Evolutionary conservation across 2,329 filamentous ascomycete genomes (phyloP).

Genomic region (Sphaerulina populicola): DNA sequence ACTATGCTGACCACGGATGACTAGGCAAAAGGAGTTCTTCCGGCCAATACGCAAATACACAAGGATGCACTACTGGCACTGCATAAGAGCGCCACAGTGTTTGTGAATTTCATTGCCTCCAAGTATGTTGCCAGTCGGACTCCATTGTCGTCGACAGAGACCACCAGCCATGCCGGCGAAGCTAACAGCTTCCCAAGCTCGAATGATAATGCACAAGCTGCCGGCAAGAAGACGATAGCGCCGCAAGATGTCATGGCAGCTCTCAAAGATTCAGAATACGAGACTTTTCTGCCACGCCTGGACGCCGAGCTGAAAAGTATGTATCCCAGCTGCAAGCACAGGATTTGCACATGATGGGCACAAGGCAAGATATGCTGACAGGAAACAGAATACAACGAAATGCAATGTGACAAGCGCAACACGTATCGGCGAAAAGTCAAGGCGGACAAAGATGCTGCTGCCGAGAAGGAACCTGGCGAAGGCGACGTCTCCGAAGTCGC

Average conservation of each 20-base stretch:
- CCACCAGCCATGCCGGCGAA: neutral
- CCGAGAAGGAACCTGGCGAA: conserved; percentile 11
- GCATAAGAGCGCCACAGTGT: conserved; percentile 73
- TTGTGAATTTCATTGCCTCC: conserved; percentile 69
- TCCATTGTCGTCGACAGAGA: neutral
- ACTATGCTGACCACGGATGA: neutral
- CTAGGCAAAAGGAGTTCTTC: conserved; percentile 11
- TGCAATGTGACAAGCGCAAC: conserved; percentile 66
- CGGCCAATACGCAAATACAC: conserved; percentile 71
- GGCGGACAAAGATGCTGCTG: conserved; percentile 48
- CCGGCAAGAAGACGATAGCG: conserved; percentile 70
- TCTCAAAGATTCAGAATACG: conserved; percentile 67
- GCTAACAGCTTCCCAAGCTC: conserved; percentile 45
- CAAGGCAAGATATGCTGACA: conserved; percentile 8
- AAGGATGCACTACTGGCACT: conserved; percentile 72
- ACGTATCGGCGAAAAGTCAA: conserved; percentile 62
- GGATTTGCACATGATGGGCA: neutral
- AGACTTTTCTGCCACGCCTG: conserved; percentile 59
- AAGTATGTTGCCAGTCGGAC: conserved; percentile 48
- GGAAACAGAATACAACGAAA: conserved; percentile 58
- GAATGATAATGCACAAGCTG: conserved; percentile 58
- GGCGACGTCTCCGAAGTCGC: conserved; percentile 10
- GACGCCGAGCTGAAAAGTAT: conserved; percentile 69
- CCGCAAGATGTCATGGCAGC: conserved; percentile 69
- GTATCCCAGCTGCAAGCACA: conserved; percentile 27